Percentiles rank a stretch among this genome's conserved stretches.
Conservation (phyloP, 495 filamentous ascomycete species). For the Recurvomyces mirabilis region DNA sequence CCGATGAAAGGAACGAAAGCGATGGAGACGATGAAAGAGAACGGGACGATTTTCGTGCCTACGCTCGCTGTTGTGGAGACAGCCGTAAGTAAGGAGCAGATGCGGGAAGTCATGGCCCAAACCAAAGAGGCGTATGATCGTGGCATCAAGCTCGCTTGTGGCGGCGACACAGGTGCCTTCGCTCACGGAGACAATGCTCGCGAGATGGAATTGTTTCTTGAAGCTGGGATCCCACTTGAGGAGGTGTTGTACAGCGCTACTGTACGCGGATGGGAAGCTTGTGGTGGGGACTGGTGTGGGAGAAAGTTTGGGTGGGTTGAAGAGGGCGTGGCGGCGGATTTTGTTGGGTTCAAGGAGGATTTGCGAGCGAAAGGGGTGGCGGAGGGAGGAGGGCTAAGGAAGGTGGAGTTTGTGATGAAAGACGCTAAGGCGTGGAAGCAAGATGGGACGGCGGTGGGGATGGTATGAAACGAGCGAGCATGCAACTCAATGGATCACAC, state of each 20-base stretch:
- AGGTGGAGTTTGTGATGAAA: constrained; percentile 43
- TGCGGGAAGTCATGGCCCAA: constrained; percentile 21
- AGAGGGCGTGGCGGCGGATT: constrained; percentile 38
- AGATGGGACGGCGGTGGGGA: constrained; percentile 14
- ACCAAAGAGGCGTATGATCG: constrained; percentile 30
- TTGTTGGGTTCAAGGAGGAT: constrained; percentile 30
- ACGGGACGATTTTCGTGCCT: constrained; percentile 38
- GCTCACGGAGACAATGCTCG: constrained; percentile 40
- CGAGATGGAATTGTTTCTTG: constrained; percentile 40
- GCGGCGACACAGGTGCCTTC: constrained; percentile 43
- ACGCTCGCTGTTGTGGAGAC: constrained; percentile 36
- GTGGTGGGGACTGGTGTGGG: constrained; percentile 39
- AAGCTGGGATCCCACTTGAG: constrained; percentile 39
- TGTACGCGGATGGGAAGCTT: constrained; percentile 41
- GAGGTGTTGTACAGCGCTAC: constrained; percentile 38
- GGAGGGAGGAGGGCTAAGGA: too few species aligned
- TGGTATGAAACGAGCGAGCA: neutral
- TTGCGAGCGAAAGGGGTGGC: constrained; percentile 29
- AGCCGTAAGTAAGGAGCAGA: constrained; percentile 8
- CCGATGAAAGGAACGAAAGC: constrained; percentile 25
- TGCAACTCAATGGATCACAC: neutral
- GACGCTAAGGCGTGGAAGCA: constrained; percentile 36
- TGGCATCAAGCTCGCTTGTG: constrained; percentile 36
- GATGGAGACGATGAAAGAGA: constrained; percentile 31
- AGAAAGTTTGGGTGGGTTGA: constrained; percentile 40